phyloP scores from a whole-genome alignment of 257 asterid genomes.

The Lycium barbarum region DNA sequence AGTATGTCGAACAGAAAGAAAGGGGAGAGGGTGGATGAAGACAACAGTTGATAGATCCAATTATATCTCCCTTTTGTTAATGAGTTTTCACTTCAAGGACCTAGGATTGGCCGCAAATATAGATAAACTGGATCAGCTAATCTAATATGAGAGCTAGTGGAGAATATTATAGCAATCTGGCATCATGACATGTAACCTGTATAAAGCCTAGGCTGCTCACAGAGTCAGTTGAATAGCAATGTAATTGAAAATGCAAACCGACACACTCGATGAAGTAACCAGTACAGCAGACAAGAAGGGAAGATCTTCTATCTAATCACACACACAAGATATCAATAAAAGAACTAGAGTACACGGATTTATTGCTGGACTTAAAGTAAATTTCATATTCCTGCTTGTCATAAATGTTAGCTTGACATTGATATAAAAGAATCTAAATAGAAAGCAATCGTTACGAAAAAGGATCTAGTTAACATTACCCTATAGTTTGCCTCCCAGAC shows the following conservation, averaged over 20 bases:
- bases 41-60: background rate
- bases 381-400: constrained; percentile 53
- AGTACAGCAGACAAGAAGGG: background rate
- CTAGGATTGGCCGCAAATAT: background rate
- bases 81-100: background rate
- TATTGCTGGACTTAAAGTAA: constrained; percentile 47
- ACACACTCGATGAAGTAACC: background rate
- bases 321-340: constrained; percentile 23
- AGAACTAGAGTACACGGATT: constrained; percentile 37
- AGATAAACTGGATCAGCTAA: background rate
- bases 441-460: constrained; percentile 47
- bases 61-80: background rate
- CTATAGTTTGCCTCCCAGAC: constrained; percentile 32
- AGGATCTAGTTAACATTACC: constrained; percentile 23
- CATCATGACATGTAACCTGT: background rate
- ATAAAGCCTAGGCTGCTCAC: background rate
- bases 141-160: background rate
- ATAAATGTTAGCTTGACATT: constrained; percentile 46
- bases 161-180: background rate
- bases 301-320: background rate
- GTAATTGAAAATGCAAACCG: background rate
- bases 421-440: constrained; percentile 63
- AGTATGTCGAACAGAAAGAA: background rate
- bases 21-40: background rate
- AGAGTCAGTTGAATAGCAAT: background rate